Evolutionary conservation across 768 basidiomycete genomes (phyloP).

Genomic region (Boletus vermiculosoides): DNA sequence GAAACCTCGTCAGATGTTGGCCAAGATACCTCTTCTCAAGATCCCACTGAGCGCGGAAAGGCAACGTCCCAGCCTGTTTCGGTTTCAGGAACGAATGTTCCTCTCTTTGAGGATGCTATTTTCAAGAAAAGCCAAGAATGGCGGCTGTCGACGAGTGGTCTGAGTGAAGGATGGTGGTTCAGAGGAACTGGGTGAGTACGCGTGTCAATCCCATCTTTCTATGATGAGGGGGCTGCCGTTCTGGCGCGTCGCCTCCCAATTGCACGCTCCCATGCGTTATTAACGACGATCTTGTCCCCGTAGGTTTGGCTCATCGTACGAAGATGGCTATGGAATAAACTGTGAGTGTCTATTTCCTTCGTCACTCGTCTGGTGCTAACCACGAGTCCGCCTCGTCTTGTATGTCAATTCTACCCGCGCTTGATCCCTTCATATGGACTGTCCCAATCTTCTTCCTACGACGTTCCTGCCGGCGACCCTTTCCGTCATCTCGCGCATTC

Average conservation of each 20-base stretch:
- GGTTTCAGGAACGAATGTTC: neutral
- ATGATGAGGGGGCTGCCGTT: neutral
- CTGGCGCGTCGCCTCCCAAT: neutral
- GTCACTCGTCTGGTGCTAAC: neutral
- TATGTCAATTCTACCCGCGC: neutral
- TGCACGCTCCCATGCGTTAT: neutral
- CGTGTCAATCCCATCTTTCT: neutral
- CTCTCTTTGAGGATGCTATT: constrained; percentile 74
- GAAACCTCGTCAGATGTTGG: neutral
- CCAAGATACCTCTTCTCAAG: constrained; percentile 6
- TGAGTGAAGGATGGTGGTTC: constrained; percentile 84
- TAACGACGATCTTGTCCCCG: constrained; percentile 1
- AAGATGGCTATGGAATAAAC: constrained; percentile 92
- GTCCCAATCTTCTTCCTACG: neutral
- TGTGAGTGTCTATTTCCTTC: constrained; percentile 44
- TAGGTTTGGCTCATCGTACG: constrained; percentile 77
- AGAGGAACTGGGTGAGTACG: constrained; percentile 74
- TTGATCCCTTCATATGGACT: neutral
- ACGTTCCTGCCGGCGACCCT: neutral
- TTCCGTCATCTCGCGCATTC: neutral
- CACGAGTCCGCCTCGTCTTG: neutral
- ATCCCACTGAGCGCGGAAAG: neutral
- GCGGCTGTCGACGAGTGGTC: constrained; percentile 87
- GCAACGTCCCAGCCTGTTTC: neutral
- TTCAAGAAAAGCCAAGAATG: constrained; percentile 76